Evolutionary conservation across 495 filamentous ascomycete species (phyloP).

Genomic region (Hypoxylon rickii): DNA sequence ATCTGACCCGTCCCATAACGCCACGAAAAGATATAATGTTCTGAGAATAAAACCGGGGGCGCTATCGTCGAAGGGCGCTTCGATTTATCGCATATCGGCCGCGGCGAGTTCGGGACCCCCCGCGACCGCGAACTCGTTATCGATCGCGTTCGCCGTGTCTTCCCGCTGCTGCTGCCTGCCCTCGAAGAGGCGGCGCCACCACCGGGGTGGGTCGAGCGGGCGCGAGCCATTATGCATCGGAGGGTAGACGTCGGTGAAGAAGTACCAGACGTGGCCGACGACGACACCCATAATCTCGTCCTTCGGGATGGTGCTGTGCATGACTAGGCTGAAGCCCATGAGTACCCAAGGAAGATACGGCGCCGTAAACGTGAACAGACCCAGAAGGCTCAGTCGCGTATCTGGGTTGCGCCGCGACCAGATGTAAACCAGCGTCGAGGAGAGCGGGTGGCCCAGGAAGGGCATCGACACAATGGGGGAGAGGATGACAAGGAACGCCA

Average conservation of each 20-base stretch:
- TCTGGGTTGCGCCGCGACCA: conserved; percentile 96
- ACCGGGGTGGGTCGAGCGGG: conserved; percentile 86
- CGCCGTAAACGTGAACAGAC: conserved; percentile 86
- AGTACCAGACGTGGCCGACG: conserved; percentile 97
- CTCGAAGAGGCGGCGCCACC: conserved; percentile 89
- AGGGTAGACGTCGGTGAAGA: conserved; percentile 96
- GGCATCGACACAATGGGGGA: conserved; percentile 86
- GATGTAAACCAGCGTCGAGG: conserved; percentile 93
- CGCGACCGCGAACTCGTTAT: conserved; percentile 59
- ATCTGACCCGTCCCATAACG: conserved; percentile 24
- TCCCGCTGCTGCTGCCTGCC: conserved; percentile 45
- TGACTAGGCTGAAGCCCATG: conserved; percentile 82
- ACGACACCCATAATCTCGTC: conserved; percentile 94
- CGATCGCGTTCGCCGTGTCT: conserved; percentile 51
- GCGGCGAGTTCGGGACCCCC: conserved; percentile 48
- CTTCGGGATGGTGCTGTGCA: conserved; percentile 87
- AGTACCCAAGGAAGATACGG: conserved; percentile 97
- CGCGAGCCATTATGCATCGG: conserved; percentile 81
- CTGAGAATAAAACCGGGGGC: neutral
- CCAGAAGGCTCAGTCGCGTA: conserved; percentile 86
- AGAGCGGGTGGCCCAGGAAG: conserved; percentile 89
- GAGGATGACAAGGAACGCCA: conserved; percentile 71
- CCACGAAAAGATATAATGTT: conserved; percentile 32
- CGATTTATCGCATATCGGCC: conserved; percentile 34
- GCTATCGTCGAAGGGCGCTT: neutral